phyloP scores from a whole-genome alignment of 192 early-diverging fungal species.

The Backusella westeae region DNA sequence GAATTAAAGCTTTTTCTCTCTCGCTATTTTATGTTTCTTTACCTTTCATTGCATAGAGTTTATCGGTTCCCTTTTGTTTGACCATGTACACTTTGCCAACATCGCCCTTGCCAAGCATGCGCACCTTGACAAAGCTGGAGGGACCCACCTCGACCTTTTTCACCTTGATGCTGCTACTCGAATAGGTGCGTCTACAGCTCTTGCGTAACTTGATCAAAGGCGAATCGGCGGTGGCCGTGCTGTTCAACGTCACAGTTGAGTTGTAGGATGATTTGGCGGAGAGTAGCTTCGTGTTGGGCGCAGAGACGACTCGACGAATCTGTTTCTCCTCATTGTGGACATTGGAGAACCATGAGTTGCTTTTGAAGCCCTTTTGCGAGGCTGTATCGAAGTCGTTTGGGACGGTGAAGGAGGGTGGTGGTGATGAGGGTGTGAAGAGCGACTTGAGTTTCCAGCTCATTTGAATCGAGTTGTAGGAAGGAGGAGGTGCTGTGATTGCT shows the following conservation, averaged over 20 bases:
- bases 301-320: constrained; percentile 52
- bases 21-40: constrained; percentile 13
- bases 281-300: constrained; percentile 39
- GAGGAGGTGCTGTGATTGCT: constrained; percentile 20
- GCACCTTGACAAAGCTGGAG: constrained; percentile 86
- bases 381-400: constrained; percentile 34
- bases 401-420: constrained; percentile 22
- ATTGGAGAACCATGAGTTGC: constrained; percentile 39
- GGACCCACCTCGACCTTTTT: constrained; percentile 84
- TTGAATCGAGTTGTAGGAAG: constrained; percentile 33
- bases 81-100: constrained; percentile 98
- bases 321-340: constrained; percentile 20
- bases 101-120: constrained; percentile 94
- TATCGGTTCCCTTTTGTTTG: constrained; percentile 75
- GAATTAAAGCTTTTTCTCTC: constrained; percentile 1
- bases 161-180: constrained; percentile 79
- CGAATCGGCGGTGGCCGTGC: background rate
- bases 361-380: constrained; percentile 29
- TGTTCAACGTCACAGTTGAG: background rate
- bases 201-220: background rate
- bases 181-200: constrained; percentile 72
- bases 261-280: background rate
- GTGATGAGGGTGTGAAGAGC: constrained; percentile 25
- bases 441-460: constrained; percentile 34
- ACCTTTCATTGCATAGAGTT: constrained; percentile 97